These are phyloP conservation scores for Trichosporon sp. DNA, from an alignment of 1,284 basidiomycete species.

Conservation along the genomic window DNA sequence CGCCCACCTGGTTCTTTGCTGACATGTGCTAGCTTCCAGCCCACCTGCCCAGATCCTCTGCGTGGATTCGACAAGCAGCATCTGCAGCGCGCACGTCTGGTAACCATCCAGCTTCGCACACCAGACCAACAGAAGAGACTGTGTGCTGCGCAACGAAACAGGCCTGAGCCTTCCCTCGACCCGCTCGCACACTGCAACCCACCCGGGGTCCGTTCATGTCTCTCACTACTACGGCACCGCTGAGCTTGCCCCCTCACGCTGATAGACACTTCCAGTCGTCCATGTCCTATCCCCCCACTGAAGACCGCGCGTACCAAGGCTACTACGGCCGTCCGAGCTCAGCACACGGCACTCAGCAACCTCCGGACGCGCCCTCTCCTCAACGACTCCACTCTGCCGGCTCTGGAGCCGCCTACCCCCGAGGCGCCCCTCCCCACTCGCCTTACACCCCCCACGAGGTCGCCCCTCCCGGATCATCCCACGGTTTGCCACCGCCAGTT, in stretches of 20 bases:
- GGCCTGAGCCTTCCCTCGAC: neutral
- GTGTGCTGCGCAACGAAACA: neutral
- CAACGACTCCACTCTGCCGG: conserved; percentile 36
- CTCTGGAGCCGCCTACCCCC: conserved; percentile 21
- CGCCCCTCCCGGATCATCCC: conserved; percentile 33
- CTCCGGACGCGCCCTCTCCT: conserved; percentile 22
- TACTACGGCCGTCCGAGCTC: conserved; percentile 36
- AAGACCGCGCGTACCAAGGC: conserved; percentile 25
- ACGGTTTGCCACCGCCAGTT: conserved; percentile 38
- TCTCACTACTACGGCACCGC: conserved; percentile 20
- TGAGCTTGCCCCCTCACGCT: conserved; percentile 14
- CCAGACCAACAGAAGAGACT: neutral
- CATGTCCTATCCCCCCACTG: conserved; percentile 24
- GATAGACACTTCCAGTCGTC: conserved; percentile 16
- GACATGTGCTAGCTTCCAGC: neutral
- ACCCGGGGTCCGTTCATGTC: conserved; percentile 17
- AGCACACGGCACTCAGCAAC: conserved; percentile 29
- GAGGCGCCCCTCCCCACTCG: conserved; percentile 27
- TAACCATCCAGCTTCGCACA: neutral
- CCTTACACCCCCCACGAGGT: conserved; percentile 27
- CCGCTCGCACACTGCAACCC: neutral
- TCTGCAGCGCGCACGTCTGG: neutral
- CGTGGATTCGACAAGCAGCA: neutral
- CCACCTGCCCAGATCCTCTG: neutral
- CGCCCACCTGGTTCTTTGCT: neutral